A percentile compares a stretch with the other conserved stretches of the same genome.
These are phyloP conservation scores for Cymbopogon flexuosus DNA, from an alignment of 202 grass and related monocot species.

Conservation along the genomic window DNA sequence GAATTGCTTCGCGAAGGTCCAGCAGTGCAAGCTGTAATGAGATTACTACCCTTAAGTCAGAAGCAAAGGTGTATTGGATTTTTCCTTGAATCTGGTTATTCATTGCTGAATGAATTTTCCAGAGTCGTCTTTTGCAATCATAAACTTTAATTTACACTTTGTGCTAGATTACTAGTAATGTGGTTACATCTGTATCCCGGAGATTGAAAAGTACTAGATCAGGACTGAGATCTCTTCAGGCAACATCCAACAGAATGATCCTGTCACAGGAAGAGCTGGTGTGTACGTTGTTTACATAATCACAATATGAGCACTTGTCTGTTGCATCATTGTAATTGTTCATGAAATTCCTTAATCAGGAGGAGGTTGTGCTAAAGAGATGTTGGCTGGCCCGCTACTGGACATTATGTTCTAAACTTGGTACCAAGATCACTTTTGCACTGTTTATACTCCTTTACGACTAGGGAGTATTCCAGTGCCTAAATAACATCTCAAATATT, in stretches of 20 bases:
- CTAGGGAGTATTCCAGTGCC: not conserved
- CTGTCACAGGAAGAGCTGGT: constrained; percentile 93
- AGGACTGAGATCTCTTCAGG: constrained; percentile 60
- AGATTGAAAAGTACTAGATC: constrained; percentile 50
- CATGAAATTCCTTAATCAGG: constrained; percentile 52
- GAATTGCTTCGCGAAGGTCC: constrained; percentile 47
- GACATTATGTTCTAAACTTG: constrained; percentile 77
- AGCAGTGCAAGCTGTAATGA: constrained; percentile 43
- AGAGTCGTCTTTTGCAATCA: constrained; percentile 16
- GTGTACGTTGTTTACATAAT: constrained; percentile 9
- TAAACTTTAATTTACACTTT: constrained; percentile 33
- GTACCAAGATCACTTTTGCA: constrained; percentile 42
- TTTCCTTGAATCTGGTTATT: constrained; percentile 29
- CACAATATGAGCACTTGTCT: constrained; percentile 7
- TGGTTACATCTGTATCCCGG: constrained; percentile 43
- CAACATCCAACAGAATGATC: constrained; percentile 67
- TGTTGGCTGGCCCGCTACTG: constrained; percentile 96
- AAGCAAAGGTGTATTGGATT: constrained; percentile 52
- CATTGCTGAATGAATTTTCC: constrained; percentile 2
- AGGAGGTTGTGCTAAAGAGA: constrained; percentile 89
- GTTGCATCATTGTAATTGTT: constrained; percentile 20
- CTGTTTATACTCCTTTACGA: not conserved
- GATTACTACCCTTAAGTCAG: constrained; percentile 36
- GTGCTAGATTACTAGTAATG: constrained; percentile 44
- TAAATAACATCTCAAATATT: constrained; percentile 12